Base-by-base conservation (phyloP, 1,139 yeast genomes). In the Yamadazyma diddensiae region DNA sequence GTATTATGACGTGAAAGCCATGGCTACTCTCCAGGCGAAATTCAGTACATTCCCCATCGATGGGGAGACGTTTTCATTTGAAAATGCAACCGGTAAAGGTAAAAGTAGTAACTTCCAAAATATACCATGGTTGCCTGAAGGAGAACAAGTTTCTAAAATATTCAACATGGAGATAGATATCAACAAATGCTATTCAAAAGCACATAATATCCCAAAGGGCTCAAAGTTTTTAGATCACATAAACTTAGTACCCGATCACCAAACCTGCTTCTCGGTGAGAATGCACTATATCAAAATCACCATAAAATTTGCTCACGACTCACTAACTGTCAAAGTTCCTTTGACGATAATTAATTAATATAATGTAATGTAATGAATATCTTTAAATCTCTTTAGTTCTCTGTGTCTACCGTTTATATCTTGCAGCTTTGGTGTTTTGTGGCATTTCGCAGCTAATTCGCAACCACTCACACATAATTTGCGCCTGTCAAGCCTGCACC, bases 161-260 rank as follows among this genome's bases (percentile, higher is more conserved):
- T 59, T 63, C 35, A 52, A 53, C 8, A 26, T 64, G 8, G 37
- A 42, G 8, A 31, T 64, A 30, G 55, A 62, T 37, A 43, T 62
- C 19, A 45, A 47, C 29, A 50, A 49, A 13, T 53, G 60, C 33
- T 49, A 45, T 28, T 41, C 60, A 17, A 62, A 62, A 40, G 54
- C 54, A 5, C 35, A 47, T 6, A 43, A 42, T 15, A 24, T 28
- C 5, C 43, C 40, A 7, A 41, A 43, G 22, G 10, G 29, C n/a
- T 21, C 26, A 20, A 50, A 50, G 20, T 61, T 62, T 24, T 59
- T 51, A 38, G 66, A 49, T 37, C 44, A 40, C 34, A 47, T 57
- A 33, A 71, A 81, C 0, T 53, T 79, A 38, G 67, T 76, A 3
- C 84, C 84, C 1, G 70, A 65, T 39, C 74, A 76, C 50, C 83